Evolutionary conservation across 1,284 basidiomycete species (phyloP).

Genomic region (Polyporus tsugae): DNA sequence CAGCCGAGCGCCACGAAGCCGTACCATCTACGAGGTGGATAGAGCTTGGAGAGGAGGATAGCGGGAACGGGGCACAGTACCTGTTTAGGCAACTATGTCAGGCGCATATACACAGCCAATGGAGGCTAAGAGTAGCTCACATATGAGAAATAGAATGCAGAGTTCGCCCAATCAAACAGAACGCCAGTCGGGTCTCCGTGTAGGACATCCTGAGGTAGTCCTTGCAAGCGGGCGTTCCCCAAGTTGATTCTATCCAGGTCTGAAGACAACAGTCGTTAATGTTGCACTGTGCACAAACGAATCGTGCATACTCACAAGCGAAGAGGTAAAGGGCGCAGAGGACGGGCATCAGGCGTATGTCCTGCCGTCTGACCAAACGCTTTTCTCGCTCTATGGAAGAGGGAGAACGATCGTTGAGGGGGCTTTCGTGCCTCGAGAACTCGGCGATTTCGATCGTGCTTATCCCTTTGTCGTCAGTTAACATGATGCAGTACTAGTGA

Average conservation of each 20-base stretch:
- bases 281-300: not conserved
- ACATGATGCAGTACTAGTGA: not conserved
- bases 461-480: not conserved
- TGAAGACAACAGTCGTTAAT: constrained; percentile 37
- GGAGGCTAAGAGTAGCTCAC: constrained; percentile 46
- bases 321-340: constrained; percentile 77
- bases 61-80: constrained; percentile 78
- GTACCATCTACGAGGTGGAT: constrained; percentile 72
- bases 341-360: constrained; percentile 73
- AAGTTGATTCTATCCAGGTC: constrained; percentile 79
- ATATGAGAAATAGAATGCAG: constrained; percentile 80
- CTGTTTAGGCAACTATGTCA: constrained; percentile 45
- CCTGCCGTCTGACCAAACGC: constrained; percentile 69
- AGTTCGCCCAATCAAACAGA: constrained; percentile 78
- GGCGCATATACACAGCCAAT: not conserved
- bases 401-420: not conserved
- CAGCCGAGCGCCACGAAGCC: constrained; percentile 72
- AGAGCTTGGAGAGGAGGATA: constrained; percentile 70
- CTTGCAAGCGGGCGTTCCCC: constrained; percentile 80
- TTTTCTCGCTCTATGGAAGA: constrained; percentile 52
- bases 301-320: constrained; percentile 59
- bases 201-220: constrained; percentile 67
- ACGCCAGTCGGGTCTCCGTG: constrained; percentile 72
- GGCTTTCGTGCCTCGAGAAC: not conserved
- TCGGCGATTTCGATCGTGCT: not conserved